A percentile compares a stretch with the other conserved stretches of the same genome.
These are phyloP conservation scores for Rhizopogon roseolus DNA, from an alignment of 768 basidiomycete species.

Conservation along the genomic window DNA sequence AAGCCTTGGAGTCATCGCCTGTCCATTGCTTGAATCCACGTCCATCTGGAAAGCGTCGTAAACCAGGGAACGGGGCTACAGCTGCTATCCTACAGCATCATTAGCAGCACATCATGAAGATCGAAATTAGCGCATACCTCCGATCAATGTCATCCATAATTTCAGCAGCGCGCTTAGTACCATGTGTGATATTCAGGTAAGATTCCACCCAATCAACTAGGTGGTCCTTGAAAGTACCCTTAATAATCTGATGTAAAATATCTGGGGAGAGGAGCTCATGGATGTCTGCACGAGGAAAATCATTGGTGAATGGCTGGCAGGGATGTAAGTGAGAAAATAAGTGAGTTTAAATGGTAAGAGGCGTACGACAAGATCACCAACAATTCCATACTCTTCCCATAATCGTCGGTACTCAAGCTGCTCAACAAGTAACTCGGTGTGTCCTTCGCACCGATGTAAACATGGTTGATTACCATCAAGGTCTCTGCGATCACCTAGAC, in stretches of 20 bases:
- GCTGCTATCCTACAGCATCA: constrained; percentile 23
- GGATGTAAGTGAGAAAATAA: no score
- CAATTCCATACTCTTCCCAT: constrained; percentile 33
- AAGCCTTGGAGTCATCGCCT: constrained; percentile 32
- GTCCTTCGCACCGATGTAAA: no score
- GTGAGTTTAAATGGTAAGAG: no score
- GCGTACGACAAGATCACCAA: constrained; percentile 26
- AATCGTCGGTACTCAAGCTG: no score
- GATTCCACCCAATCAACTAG: constrained; percentile 30
- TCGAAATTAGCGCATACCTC: not conserved
- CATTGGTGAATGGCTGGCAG: constrained; percentile 5
- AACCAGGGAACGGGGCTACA: constrained; percentile 22
- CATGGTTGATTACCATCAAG: no score
- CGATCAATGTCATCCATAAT: constrained; percentile 27
- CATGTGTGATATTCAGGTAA: constrained; percentile 21
- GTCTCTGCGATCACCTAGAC: no score
- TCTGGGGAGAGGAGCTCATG: constrained; percentile 3
- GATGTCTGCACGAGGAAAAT: constrained; percentile 7
- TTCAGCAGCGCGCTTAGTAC: constrained; percentile 12
- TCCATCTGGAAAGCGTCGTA: constrained; percentile 26
- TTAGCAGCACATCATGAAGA: no score
- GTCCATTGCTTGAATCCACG: constrained; percentile 33
- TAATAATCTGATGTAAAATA: constrained; percentile 32
- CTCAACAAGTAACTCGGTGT: no score
- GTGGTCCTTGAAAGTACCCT: constrained; percentile 39